Conservation (phyloP, 2,329 filamentous ascomycete genomes). For the Colletotrichum spaethianum region DNA sequence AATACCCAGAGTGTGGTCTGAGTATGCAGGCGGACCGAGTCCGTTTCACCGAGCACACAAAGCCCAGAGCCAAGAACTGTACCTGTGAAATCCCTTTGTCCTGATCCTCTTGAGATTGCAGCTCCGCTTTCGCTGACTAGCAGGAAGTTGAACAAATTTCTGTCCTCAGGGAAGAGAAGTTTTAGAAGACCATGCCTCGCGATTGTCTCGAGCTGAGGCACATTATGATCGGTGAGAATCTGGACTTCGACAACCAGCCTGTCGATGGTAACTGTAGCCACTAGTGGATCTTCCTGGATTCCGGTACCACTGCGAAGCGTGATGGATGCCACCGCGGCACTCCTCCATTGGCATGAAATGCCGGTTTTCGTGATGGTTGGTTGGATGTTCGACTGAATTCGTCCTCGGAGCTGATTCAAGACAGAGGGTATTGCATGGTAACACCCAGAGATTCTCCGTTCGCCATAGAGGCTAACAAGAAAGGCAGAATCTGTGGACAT, state of each 20-base stretch:
- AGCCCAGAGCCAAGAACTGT: neutral
- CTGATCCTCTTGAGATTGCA: neutral
- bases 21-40: neutral
- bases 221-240: neutral
- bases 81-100: neutral
- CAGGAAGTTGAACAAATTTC: neutral
- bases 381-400: neutral
- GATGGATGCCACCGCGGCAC: neutral
- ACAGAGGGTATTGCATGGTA: neutral
- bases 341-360: neutral
- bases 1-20: neutral
- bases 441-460: neutral
- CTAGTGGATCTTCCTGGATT: neutral
- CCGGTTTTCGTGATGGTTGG: neutral
- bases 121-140: neutral
- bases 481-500: neutral
- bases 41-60: neutral
- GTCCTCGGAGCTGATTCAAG: neutral
- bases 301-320: neutral
- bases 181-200: neutral
- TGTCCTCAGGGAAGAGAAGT: neutral
- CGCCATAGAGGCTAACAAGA: neutral
- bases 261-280: neutral
- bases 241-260: neutral
- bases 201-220: neutral